phyloP scores from a whole-genome alignment of 2,329 filamentous ascomycete species.

The Hypoxylon sp. region DNA sequence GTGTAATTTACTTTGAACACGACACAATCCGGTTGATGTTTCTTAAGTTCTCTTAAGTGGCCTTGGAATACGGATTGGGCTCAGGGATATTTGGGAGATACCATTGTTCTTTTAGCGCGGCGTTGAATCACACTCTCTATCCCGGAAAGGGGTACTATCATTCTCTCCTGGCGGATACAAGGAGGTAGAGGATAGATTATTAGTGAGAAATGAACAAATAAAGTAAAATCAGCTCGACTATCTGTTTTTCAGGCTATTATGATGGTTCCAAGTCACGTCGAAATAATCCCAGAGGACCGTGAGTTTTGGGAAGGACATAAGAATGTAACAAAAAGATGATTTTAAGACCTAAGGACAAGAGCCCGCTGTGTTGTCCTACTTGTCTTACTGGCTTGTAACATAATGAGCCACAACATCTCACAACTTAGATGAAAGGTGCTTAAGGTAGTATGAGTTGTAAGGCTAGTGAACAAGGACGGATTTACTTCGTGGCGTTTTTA shows the following conservation, averaged over 20 bases:
- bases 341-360: neutral
- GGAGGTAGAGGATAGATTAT: conserved; percentile 32
- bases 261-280: neutral
- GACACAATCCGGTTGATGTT: conserved; percentile 6
- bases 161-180: conserved; percentile 26
- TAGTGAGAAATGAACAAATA: conserved; percentile 31
- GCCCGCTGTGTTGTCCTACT: neutral
- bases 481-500: neutral
- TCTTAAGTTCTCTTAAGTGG: neutral
- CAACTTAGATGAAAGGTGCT: neutral
- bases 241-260: neutral
- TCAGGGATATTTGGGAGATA: conserved; percentile 48
- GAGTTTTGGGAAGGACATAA: neutral
- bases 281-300: neutral
- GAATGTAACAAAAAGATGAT: neutral
- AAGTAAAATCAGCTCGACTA: conserved; percentile 8
- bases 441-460: neutral
- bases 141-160: conserved; percentile 30
- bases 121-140: conserved; percentile 46
- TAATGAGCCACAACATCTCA: neutral
- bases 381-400: neutral
- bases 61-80: conserved; percentile 28
- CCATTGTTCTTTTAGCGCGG: conserved; percentile 52
- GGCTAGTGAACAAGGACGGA: neutral
- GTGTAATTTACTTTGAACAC: conserved; percentile 13